Conservation (phyloP, 2,329 filamentous ascomycete genomes). For the Cercospora zeae-maydis region DNA sequence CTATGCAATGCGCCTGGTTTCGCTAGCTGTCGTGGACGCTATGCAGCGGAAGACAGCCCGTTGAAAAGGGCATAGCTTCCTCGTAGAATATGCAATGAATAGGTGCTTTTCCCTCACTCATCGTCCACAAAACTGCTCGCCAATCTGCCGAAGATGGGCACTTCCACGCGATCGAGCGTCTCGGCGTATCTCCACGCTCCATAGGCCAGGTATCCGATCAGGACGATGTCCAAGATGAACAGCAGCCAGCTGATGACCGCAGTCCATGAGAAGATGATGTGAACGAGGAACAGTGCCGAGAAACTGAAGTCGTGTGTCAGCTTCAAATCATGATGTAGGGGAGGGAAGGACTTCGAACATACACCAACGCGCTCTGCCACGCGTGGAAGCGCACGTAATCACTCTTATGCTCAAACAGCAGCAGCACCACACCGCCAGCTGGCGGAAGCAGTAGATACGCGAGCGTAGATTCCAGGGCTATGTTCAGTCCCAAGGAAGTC, state of each 20-base stretch:
- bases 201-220: slow-evolving; percentile 73
- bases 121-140: slow-evolving; percentile 90
- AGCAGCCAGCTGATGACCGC: slow-evolving; percentile 78
- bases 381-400: slow-evolving; percentile 98
- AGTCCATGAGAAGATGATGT: slow-evolving; percentile 84
- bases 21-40: neutral
- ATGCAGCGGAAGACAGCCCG: neutral
- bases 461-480: slow-evolving; percentile 86
- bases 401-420: slow-evolving; percentile 88
- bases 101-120: slow-evolving; percentile 50
- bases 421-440: slow-evolving; percentile 74
- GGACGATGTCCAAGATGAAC: slow-evolving; percentile 67
- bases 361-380: slow-evolving; percentile 62
- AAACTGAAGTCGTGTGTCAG: slow-evolving; percentile 21
- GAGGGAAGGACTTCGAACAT: neutral
- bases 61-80: no score
- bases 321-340: neutral
- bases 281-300: slow-evolving; percentile 61
- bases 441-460: slow-evolving; percentile 86
- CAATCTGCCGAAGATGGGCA: slow-evolving; percentile 79
- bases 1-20: neutral
- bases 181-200: slow-evolving; percentile 81
- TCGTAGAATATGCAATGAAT: no score
- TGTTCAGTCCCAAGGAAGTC: slow-evolving; percentile 78
- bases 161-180: slow-evolving; percentile 67